Evolutionary conservation across 2,329 filamentous ascomycete genomes (phyloP), one percentile per base, ranked within the genome.

Genomic region (Pestalotiopsis sp.): DNA sequence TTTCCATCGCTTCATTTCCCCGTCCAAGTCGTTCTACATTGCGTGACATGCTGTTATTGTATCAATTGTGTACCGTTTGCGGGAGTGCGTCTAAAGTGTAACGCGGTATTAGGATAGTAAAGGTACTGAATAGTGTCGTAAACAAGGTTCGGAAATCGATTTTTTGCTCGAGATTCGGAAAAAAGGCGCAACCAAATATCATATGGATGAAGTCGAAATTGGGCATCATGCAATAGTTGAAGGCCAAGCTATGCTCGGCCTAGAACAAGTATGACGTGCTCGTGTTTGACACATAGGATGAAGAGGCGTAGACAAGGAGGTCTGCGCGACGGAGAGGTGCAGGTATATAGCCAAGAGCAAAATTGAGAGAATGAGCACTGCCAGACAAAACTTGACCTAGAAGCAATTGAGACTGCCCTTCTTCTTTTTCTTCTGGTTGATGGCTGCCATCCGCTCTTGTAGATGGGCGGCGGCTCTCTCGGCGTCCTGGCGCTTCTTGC

Each of bases 331-430:
- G 17, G 27, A 60, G 25, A 60, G 60, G 17, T 38, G n/a, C 27
- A 36, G 57, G 31, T 27, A 59, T 27, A 66, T 40, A 60, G 38
- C 52, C 65, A 69, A 65, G 56, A 67, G 62, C 65, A 67, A n/a
- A 17, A 70, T 65, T 27, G 59, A 62, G 59, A 74, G 66, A 36
- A 74, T 64, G 65, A 74, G 66, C 36, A 58, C 61, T 52, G 65
- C 70, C 45, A 60, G 69, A 57, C 62, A 74, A 75, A 74, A 58
- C 72, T 73, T 70, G 68, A 73, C 79, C 82, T 94, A 98, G 86
- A 99, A 99, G 88, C 96, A 99, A 85, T 98, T 98, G 81, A 99
- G 87, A 74, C 92, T 95, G 76, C 92, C 90, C 88, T 97, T 97
- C 87, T 94, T 95, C 89, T 97, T 95, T 88, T 95, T 97, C 86